Base-by-base conservation (phyloP, 495 filamentous ascomycete species). In the Diplogelasinospora grovesii region DNA sequence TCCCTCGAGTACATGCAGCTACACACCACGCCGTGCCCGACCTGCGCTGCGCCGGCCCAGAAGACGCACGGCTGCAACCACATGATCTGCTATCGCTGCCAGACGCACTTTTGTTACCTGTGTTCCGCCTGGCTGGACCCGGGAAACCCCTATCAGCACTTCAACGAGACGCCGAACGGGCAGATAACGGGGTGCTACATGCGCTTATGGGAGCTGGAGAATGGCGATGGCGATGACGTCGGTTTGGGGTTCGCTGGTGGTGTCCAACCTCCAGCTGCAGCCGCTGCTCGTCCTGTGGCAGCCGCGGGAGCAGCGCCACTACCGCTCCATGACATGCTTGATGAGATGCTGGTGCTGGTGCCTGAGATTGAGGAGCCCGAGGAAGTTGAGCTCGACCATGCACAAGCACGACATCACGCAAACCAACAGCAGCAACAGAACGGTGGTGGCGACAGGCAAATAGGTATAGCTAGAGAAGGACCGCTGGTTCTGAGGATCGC, bases 11-110 rank as follows among this genome's bases (percentile, higher is more conserved):
- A 89, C 54, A 66, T 98, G 44, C 70, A 69, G 26, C 46, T 77
- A 23, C 80, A 95, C 64, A 93, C 90, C 0, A 85, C 86, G 0
- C 77, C 80, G 8, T 98, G 92, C 55, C 92, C 92, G n/a, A 89
- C 85, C 3, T 98, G 92, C 60, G 74, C 65, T n/a, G 77, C 82
- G 2, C 86, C 85, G 1, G 81, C 79, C 15, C 85, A 96, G 51
- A 98, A 98, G 65, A 84, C 80, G 9, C 79, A 86, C 51, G 92
- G 92, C 22, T 98, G 92, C 77, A 98, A 98, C 60, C 92, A 98
- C 56, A 98, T 98, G 92, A 82, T 79, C 11, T 98, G 92, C 58
- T 87, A 83, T 60, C 80, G 83, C 40, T 98, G 92, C 66, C 68
- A 78, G 29, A 81, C 86, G 1, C 92, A 97, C 59, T 98, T 96